Evolutionary conservation across 2,329 filamentous ascomycete genomes (phyloP), one percentile per base, ranked within the genome.

Genomic region (Pseudogymnoascus sp.): DNA sequence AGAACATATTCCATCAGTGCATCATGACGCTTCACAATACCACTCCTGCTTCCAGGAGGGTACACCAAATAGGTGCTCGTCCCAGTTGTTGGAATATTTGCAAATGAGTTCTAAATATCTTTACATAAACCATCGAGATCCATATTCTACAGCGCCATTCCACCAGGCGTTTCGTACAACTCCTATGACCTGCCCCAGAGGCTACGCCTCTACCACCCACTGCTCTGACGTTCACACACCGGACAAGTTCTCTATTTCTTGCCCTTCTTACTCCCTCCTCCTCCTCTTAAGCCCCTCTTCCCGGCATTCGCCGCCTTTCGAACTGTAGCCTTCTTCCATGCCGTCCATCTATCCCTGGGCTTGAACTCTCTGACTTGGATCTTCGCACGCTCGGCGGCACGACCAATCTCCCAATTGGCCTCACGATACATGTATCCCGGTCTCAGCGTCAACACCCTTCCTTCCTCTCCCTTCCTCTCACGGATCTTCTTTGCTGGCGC

Each of bases 331-430:
- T 85, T 88, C 72, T 83, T 80, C 87, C 87, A 89, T 13, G 87
- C 87, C 70, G 81, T 76, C 79, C 83, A 90, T 41, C 74, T 67
- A 71, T 75, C 84, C 41, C 82, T 80, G 11, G 80, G 81, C 66
- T 83, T 79, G 72, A 85, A 85, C 65, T 79, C 79, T 66, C 82
- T 78, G 71, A 86, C 85, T 67, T 79, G 79, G 62, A 86, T 79
- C 23, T 82, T 82, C 23, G 82, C 82, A 73, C 79, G 80, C 75
- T 89, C 85, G 5, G 84, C 85, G 28, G 81, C 80, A 4, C 85
- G 77, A 63, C 86, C 86, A 79, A 89, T 89, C 75, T 85, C 77
- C 84, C 85, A 88, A 74, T 90, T 90, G 6, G 83, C 79, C 75
- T 87, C 81, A 67, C 87, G 79, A 72, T 83, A 87, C 77, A 85